Base-by-base conservation (phyloP, 225 moss, liverwort and hornwort species). In the Physcomitrium patens region DNA sequence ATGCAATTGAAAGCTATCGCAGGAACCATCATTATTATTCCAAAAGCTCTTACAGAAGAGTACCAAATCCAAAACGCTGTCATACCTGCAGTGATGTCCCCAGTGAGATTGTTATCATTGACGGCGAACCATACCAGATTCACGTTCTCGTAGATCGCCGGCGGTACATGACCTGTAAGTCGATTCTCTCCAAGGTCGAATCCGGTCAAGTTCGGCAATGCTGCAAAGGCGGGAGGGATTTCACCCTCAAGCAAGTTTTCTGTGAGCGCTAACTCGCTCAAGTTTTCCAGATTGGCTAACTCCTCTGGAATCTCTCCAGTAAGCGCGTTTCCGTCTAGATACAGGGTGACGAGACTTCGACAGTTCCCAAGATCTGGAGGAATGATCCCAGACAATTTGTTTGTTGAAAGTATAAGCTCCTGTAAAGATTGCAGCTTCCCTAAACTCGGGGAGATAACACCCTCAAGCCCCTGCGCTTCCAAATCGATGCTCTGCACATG, bases 361-460 rank as follows among this genome's bases (percentile, higher is more conserved):
- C 24, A 67, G 20, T 1, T 50, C 49, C 50, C 67, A 26, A 67
- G 26, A 15, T 23, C 67, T 2, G 37, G 19, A 27, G 73, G 63
- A 15, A 64, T 73, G 42, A 41, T 53, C 19, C 53, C 53, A 1
- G 51, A 59, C 31, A 73, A 41, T 10, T n/a, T 19, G 31, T 73
- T 73, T 3, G 31, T 18, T 6, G 62, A 26, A 17, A 73, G 63
- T 9, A 5, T 1, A 31, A 68, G 53, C 27, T 18, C 53, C 53
- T 68, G 31, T 2, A 68, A 17, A 0, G 19, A 52, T 68, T 37
- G 4, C 18, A 68, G 26, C 54, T 41, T 37, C 18, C 68, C 73
- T 11, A 79, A 44, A 7, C 58, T 61, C 0, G 73, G 26, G 5
- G 73, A 68, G n/a, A 79, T 73, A 1, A 14, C 13, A 9, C 79